A percentile compares a stretch with the other conserved stretches of the same genome.
phyloP scores from a whole-genome alignment of 2,329 filamentous ascomycete species.

The Xenoacremonium recifei region DNA sequence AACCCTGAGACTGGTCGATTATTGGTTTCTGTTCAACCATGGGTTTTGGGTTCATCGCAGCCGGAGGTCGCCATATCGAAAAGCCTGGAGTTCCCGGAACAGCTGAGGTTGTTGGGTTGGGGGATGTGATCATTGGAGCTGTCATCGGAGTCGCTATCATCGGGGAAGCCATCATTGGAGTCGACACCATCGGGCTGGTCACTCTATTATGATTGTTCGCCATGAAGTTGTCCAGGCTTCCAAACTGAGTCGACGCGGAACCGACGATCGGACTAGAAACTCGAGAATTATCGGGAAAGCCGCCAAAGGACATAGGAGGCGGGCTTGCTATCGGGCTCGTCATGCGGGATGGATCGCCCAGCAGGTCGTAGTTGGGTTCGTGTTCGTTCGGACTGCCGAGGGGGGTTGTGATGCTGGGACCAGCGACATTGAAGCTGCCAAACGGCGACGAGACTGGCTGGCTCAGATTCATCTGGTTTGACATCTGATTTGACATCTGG shows the following conservation, averaged over 20 bases:
- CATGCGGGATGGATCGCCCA: slow-evolving; percentile 27
- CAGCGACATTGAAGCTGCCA: slow-evolving; percentile 27
- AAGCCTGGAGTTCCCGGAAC: slow-evolving; percentile 36
- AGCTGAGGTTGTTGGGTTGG: slow-evolving; percentile 13
- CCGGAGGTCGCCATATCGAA: slow-evolving; percentile 37
- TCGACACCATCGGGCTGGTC: slow-evolving; percentile 24
- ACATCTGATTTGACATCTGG: too few relatives aligned
- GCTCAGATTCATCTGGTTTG: slow-evolving; percentile 20
- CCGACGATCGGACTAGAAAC: slow-evolving; percentile 27
- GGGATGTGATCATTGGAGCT: slow-evolving; percentile 17
- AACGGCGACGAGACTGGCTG: slow-evolving; percentile 30
- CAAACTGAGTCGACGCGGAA: slow-evolving; percentile 29
- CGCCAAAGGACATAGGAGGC: slow-evolving; percentile 30
- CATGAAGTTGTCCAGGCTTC: slow-evolving; percentile 34
- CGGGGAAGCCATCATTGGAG: slow-evolving; percentile 22
- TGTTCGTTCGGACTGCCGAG: slow-evolving; percentile 25
- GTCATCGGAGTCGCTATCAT: slow-evolving; percentile 20
- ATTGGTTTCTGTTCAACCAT: too few relatives aligned
- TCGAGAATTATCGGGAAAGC: slow-evolving; percentile 29
- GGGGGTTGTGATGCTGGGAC: slow-evolving; percentile 31
- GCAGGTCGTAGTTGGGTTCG: slow-evolving; percentile 32
- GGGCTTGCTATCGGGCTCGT: slow-evolving; percentile 33
- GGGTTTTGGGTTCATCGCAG: slow-evolving; percentile 25
- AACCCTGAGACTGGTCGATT: slow-evolving; percentile 19
- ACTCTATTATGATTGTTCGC: slow-evolving; percentile 21